Evolutionary conservation across 257 asterid species (phyloP).

Genomic region (Agastache rugosa): DNA sequence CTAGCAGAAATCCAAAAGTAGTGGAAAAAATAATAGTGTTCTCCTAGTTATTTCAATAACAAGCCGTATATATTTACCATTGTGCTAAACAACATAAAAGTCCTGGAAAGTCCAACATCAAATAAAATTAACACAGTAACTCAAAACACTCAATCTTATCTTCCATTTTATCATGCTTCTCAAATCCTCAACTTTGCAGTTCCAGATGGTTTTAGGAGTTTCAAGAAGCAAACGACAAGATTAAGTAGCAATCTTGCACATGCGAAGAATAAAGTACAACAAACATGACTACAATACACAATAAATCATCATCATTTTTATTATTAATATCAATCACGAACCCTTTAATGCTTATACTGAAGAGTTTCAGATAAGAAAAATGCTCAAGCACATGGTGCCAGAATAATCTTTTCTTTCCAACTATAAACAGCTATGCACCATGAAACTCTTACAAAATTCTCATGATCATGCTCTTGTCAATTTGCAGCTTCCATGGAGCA

Average conservation of each 20-base stretch:
- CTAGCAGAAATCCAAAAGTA: background rate
- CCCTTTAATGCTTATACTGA: background rate
- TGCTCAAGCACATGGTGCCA: slow-evolving; percentile 5
- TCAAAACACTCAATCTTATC: background rate
- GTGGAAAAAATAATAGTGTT: background rate
- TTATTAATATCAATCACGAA: background rate
- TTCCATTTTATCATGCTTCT: slow-evolving; percentile 1
- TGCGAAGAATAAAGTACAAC: background rate
- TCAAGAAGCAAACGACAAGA: background rate
- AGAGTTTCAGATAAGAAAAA: background rate
- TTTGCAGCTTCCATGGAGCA: slow-evolving; percentile 27
- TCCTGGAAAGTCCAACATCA: background rate
- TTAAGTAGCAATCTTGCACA: background rate
- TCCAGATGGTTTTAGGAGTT: background rate
- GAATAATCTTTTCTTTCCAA: slow-evolving; percentile 19
- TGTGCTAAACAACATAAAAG: background rate
- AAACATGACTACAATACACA: background rate
- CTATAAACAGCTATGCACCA: slow-evolving; percentile 25
- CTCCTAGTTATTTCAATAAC: background rate
- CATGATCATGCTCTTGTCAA: slow-evolving; percentile 7
- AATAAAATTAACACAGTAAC: background rate
- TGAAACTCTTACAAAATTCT: slow-evolving; percentile 2
- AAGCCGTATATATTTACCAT: background rate
- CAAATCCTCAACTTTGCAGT: background rate
- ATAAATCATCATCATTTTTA: background rate